Conservation (phyloP, 169 alveolate species). For the Theileria parva region DNA sequence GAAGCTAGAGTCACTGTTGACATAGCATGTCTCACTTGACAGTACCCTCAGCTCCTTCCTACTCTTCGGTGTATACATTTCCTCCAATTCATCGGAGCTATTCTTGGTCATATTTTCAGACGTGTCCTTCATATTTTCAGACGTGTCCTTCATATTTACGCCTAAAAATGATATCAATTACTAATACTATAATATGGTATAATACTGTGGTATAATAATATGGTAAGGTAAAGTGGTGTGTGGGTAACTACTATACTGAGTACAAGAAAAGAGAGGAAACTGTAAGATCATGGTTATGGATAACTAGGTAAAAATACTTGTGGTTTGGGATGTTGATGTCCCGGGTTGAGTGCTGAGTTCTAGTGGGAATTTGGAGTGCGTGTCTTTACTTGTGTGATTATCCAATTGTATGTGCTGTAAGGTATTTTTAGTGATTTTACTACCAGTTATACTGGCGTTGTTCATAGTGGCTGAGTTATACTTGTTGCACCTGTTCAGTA, state of each 20-base stretch:
- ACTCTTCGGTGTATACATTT: not conserved
- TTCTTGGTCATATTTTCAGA: not conserved
- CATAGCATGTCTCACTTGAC: not conserved
- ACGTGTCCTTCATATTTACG: too few relatives aligned
- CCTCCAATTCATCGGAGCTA: not conserved
- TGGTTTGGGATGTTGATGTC: not conserved
- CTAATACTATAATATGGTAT: too few relatives aligned
- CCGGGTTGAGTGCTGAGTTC: not conserved
- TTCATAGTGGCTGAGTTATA: constrained; percentile 6
- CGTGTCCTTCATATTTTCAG: not conserved
- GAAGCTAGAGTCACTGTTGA: not conserved
- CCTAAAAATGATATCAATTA: too few relatives aligned
- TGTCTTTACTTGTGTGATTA: not conserved
- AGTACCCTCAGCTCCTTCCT: not conserved
- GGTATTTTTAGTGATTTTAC: not conserved
- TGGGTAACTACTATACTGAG: too few relatives aligned
- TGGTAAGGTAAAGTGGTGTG: too few relatives aligned
- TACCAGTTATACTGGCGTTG: not conserved
- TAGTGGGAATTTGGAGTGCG: not conserved
- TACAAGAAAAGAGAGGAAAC: too few relatives aligned
- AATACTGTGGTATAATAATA: too few relatives aligned
- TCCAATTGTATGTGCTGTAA: not conserved
- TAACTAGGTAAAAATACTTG: too few relatives aligned
- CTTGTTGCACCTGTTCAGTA: not conserved
- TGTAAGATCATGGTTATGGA: too few relatives aligned